Evolutionary conservation across 768 basidiomycete species (phyloP).

Genomic region (Boletus huronensis): DNA sequence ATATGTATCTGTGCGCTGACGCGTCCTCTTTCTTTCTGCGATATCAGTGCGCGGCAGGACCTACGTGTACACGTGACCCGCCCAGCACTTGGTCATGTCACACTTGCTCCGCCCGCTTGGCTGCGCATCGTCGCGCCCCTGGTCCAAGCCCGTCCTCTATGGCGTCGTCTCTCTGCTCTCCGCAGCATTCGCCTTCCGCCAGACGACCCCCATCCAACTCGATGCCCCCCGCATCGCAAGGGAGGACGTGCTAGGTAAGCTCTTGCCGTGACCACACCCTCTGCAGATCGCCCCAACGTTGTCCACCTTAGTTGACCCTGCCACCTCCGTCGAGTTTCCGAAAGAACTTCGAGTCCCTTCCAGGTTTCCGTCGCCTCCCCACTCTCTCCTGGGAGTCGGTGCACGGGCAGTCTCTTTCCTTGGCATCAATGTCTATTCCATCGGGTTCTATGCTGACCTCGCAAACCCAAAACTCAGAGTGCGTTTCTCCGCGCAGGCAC

Average conservation of each 20-base stretch:
- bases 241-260: constrained; percentile 24
- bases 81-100: constrained; percentile 5
- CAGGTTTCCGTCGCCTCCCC: constrained; percentile 55
- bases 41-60: background rate
- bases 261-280: no score
- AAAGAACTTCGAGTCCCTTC: constrained; percentile 60
- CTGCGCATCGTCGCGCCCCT: constrained; percentile 7
- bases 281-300: background rate
- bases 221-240: constrained; percentile 36
- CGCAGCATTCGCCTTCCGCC: constrained; percentile 27
- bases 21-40: constrained; percentile 26
- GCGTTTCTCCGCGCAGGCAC: constrained; percentile 7
- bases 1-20: constrained; percentile 26
- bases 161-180: constrained; percentile 34
- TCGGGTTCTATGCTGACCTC: constrained; percentile 87
- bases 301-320: constrained; percentile 56
- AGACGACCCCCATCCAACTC: constrained; percentile 37
- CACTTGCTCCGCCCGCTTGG: background rate
- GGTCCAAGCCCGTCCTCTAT: constrained; percentile 27
- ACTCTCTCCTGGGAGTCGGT: constrained; percentile 78
- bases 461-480: constrained; percentile 61
- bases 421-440: constrained; percentile 82
- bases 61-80: constrained; percentile 13
- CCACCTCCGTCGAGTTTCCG: constrained; percentile 72
- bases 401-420: constrained; percentile 89